Evolutionary conservation across 495 filamentous ascomycete genomes (phyloP).

Genomic region (Neurospora hispaniola): DNA sequence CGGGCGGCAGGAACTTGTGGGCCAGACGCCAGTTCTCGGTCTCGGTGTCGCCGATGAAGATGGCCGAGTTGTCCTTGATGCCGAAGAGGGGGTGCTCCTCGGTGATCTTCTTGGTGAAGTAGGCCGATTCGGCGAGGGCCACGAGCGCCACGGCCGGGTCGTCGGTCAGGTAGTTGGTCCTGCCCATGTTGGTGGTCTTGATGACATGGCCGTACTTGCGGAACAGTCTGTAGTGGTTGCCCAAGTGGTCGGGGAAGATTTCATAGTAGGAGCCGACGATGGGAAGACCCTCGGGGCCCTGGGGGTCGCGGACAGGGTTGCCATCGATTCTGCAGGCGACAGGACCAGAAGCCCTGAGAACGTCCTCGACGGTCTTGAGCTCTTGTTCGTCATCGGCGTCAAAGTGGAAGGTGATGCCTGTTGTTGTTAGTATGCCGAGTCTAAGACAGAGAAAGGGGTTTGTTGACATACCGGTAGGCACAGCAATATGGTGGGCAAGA

Average conservation of each 20-base stretch:
- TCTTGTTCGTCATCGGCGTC: slow-evolving; percentile 10
- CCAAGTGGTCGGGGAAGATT: slow-evolving; percentile 47
- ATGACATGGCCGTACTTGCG: slow-evolving; percentile 41
- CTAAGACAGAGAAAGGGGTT: not conserved
- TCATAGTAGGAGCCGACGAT: slow-evolving; percentile 43
- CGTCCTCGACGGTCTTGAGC: slow-evolving; percentile 18
- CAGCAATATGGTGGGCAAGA: slow-evolving; percentile 34
- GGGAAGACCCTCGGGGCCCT: slow-evolving; percentile 38
- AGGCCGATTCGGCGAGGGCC: slow-evolving; percentile 34
- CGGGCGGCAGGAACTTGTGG: slow-evolving; percentile 48
- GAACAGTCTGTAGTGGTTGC: slow-evolving; percentile 48
- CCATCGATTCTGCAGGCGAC: slow-evolving; percentile 37
- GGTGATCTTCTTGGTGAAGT: slow-evolving; percentile 44
- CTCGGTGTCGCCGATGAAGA: slow-evolving; percentile 46
- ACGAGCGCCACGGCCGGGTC: slow-evolving; percentile 33
- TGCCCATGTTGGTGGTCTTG: slow-evolving; percentile 45
- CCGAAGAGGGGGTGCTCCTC: slow-evolving; percentile 36
- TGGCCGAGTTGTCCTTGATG: slow-evolving; percentile 36
- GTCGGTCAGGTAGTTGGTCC: slow-evolving; percentile 39
- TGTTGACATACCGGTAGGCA: slow-evolving; percentile 12
- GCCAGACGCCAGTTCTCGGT: slow-evolving; percentile 34
- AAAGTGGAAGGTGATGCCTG: slow-evolving; percentile 33
- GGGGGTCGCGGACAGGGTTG: slow-evolving; percentile 29
- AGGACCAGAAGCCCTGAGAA: slow-evolving; percentile 19
- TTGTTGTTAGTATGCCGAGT: not conserved